These are phyloP conservation scores for Coemansia sp. DNA, from an alignment of 192 early-diverging fungal genomes.

Conservation along the genomic window DNA sequence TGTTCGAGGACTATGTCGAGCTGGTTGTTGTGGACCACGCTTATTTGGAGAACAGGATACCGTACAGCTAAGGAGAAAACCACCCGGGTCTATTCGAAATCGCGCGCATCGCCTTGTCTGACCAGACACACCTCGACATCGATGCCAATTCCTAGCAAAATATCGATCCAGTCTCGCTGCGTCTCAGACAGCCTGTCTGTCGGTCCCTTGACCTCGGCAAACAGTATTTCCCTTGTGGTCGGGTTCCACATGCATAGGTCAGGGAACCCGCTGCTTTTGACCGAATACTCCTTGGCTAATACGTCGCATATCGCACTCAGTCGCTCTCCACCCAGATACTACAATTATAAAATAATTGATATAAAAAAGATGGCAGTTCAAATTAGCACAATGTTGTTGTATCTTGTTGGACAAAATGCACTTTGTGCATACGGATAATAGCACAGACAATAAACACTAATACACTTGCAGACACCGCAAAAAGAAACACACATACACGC, in stretches of 20 bases:
- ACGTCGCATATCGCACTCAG: constrained; percentile 61
- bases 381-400: no score
- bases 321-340: constrained; percentile 60
- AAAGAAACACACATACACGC: not conserved
- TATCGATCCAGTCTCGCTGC: constrained; percentile 70
- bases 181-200: constrained; percentile 67
- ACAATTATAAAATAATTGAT: constrained; percentile 4
- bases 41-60: constrained; percentile 53
- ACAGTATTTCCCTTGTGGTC: constrained; percentile 53
- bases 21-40: constrained; percentile 56
- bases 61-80: constrained; percentile 20
- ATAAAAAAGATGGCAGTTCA: no score
- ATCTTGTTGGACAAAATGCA: no score
- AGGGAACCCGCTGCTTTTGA: constrained; percentile 66
- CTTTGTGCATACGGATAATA: no score
- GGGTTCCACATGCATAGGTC: constrained; percentile 72
- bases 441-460: not conserved
- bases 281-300: constrained; percentile 63
- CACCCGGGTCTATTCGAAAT: constrained; percentile 3
- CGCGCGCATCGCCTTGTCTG: constrained; percentile 34
- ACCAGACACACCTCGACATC: constrained; percentile 67
- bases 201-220: constrained; percentile 73
- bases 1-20: constrained; percentile 58
- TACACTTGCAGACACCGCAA: not conserved
- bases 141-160: constrained; percentile 55